These are phyloP conservation scores for Daldinia childiae DNA, from an alignment of 495 filamentous ascomycete genomes.

Conservation along the genomic window DNA sequence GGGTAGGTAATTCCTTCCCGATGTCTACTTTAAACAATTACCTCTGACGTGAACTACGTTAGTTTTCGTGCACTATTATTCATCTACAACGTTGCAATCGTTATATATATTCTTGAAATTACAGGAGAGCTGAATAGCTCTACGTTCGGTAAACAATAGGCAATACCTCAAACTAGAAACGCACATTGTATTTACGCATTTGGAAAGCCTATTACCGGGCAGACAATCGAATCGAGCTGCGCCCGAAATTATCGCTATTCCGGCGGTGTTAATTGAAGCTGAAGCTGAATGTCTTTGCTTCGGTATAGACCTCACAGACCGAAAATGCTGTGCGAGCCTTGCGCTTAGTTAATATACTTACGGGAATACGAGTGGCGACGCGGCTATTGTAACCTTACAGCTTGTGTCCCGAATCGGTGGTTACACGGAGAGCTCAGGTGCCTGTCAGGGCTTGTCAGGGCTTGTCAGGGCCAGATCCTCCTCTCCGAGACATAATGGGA, in stretches of 20 bases:
- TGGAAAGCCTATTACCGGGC: neutral
- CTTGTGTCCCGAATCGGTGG: conserved; percentile 7
- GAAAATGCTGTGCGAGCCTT: conserved; percentile 7
- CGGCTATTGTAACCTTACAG: conserved; percentile 11
- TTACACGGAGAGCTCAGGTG: conserved; percentile 36
- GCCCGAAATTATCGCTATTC: no score
- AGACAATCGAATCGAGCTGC: neutral
- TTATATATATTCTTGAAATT: neutral
- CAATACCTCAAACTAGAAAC: neutral
- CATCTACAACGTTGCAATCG: neutral
- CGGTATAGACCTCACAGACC: conserved; percentile 2
- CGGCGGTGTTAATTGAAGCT: neutral
- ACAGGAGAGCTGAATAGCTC: neutral
- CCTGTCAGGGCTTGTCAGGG: conserved; percentile 27
- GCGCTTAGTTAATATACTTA: conserved; percentile 36
- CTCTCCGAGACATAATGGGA: conserved; percentile 31
- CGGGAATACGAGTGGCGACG: neutral
- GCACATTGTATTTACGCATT: neutral
- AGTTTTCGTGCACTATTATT: neutral
- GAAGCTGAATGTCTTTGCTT: neutral
- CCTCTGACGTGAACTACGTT: neutral
- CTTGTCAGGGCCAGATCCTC: conserved; percentile 24
- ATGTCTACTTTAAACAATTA: neutral
- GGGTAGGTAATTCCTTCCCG: neutral
- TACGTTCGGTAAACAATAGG: neutral